phyloP scores from a whole-genome alignment of 139 green algal species.

The Picochlorum sp. region DNA sequence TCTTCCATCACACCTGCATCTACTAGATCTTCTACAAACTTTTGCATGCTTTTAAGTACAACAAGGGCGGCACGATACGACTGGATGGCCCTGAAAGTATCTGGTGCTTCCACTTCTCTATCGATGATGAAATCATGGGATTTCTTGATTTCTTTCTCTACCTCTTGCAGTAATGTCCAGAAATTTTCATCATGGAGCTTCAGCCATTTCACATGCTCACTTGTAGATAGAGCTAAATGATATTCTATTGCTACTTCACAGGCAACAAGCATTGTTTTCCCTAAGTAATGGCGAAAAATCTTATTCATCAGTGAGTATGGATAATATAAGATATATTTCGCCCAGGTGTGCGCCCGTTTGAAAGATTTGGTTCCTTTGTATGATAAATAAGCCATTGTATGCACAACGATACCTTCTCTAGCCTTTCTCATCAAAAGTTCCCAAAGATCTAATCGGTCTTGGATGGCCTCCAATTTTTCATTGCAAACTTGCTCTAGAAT shows the following conservation, averaged over 20 bases:
- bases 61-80: conserved; percentile 74
- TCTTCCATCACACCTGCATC: conserved; percentile 64
- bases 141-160: conserved; percentile 25
- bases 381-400: too few species aligned
- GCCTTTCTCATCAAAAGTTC: conserved; percentile 1
- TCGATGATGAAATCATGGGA: conserved; percentile 64
- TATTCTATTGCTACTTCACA: conserved; percentile 76
- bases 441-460: conserved; percentile 20
- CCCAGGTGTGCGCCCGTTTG: too few species aligned
- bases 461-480: conserved; percentile 34
- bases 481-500: conserved; percentile 65
- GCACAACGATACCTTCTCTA: too few species aligned
- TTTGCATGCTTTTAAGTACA: conserved; percentile 63
- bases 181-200: conserved; percentile 13
- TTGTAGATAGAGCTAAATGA: conserved; percentile 56
- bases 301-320: conserved; percentile 21
- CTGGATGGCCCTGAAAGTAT: conserved; percentile 75
- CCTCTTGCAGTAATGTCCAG: conserved; percentile 24
- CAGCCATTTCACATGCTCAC: conserved; percentile 47
- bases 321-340: conserved; percentile 9
- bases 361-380: too few species aligned
- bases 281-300: conserved; percentile 28
- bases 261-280: conserved; percentile 42
- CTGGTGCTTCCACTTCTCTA: conserved; percentile 73
- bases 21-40: conserved; percentile 63